Percentiles rank a stretch among this genome's conserved stretches.
Evolutionary conservation across 2,329 filamentous ascomycete species (phyloP).

Genomic region (Leptographium procerum): DNA sequence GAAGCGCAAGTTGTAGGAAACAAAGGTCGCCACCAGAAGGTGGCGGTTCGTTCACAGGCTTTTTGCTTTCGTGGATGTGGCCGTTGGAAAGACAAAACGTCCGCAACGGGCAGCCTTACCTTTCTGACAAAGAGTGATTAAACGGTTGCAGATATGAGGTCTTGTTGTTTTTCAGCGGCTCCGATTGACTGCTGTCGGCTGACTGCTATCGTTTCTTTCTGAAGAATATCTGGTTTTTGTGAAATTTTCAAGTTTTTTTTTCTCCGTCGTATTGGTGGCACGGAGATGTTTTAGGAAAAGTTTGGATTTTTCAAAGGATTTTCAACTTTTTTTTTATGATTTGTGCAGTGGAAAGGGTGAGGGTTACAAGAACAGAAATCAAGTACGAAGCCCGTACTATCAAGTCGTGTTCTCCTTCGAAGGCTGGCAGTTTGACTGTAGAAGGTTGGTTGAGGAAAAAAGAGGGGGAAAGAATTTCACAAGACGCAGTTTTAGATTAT

Average conservation of each 20-base stretch:
- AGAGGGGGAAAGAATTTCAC: conserved; percentile 10
- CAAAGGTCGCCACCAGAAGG: neutral
- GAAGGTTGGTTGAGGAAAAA: conserved; percentile 24
- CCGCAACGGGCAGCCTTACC: neutral
- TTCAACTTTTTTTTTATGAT: conserved; percentile 51
- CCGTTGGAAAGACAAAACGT: neutral
- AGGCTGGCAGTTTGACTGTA: conserved; percentile 34
- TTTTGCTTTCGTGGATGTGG: neutral
- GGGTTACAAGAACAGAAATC: conserved; percentile 48
- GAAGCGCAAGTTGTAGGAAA: neutral
- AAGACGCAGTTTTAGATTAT: conserved; percentile 7
- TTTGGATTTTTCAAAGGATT: conserved; percentile 34
- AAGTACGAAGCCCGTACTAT: conserved; percentile 44
- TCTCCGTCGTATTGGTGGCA: conserved; percentile 10
- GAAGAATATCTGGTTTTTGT: neutral
- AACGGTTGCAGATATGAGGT: neutral
- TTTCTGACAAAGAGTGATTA: neutral
- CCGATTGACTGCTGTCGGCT: neutral
- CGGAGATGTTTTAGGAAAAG: conserved; percentile 12
- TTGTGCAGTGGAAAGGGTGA: conserved; percentile 34
- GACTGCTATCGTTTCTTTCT: neutral
- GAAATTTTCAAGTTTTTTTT: conserved; percentile 5
- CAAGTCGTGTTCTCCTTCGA: conserved; percentile 13
- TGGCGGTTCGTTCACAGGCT: neutral
- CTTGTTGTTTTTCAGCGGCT: neutral